These are phyloP conservation scores for Chaetomium olivaceum DNA, from an alignment of 2,329 filamentous ascomycete species.

Conservation along the genomic window DNA sequence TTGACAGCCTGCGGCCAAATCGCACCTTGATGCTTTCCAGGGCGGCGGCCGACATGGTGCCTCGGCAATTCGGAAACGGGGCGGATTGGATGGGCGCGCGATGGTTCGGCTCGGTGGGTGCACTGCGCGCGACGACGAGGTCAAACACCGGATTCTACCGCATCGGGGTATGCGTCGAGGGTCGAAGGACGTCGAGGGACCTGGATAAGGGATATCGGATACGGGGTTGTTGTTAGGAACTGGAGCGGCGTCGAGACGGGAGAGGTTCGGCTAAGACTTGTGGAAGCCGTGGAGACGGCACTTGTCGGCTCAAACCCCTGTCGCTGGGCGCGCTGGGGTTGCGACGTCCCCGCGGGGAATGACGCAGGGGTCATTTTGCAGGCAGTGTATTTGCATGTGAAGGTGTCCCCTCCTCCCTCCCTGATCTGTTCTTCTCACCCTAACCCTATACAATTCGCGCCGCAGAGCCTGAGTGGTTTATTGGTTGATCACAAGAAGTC, in stretches of 20 bases:
- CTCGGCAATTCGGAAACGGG: slow-evolving; percentile 23
- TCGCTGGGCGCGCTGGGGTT: background rate
- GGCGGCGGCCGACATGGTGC: slow-evolving; percentile 25
- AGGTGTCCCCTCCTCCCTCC: background rate
- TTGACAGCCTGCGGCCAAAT: background rate
- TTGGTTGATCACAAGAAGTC: too few relatives aligned
- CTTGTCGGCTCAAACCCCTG: slow-evolving; percentile 21
- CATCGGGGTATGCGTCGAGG: slow-evolving; percentile 11
- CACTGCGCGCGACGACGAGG: slow-evolving; percentile 13
- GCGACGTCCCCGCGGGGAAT: slow-evolving; percentile 14
- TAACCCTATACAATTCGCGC: too few relatives aligned
- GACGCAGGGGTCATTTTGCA: slow-evolving; percentile 8
- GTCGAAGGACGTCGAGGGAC: background rate
- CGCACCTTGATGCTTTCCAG: slow-evolving; percentile 25
- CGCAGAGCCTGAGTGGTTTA: too few relatives aligned
- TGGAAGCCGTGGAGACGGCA: slow-evolving; percentile 21
- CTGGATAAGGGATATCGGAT: background rate
- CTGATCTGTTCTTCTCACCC: background rate
- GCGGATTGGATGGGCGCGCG: background rate
- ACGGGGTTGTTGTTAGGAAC: background rate
- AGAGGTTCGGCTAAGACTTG: slow-evolving; percentile 7
- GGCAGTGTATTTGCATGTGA: slow-evolving; percentile 17
- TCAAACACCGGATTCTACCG: slow-evolving; percentile 12
- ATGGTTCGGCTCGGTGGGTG: slow-evolving; percentile 8
- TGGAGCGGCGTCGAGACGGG: background rate